Evolutionary conservation across 1,284 basidiomycete genomes (phyloP).

Genomic region (Athelia sp.): DNA sequence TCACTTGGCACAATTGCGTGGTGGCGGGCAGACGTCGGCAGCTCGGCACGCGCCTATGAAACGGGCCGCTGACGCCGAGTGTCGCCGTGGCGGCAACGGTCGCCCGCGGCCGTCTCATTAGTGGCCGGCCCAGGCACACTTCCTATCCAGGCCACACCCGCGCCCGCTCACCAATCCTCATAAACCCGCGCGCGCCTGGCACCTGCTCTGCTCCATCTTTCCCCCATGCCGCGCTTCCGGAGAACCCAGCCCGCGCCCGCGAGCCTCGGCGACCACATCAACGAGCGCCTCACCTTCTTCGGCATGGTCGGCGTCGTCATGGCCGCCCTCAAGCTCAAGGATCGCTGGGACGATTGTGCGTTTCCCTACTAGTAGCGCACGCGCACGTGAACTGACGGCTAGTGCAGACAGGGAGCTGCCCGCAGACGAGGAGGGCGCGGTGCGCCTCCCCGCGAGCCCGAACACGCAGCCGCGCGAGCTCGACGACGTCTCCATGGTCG

Average conservation of each 20-base stretch:
- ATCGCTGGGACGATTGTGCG: conserved; percentile 43
- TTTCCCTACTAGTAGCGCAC: too few relatives aligned
- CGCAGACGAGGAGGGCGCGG: conserved; percentile 36
- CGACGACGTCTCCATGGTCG: conserved; percentile 28
- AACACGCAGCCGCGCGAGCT: not conserved
- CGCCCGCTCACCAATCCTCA: too few relatives aligned
- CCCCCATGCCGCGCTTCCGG: not conserved
- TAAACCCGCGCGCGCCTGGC: too few relatives aligned
- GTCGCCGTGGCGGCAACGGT: too few relatives aligned
- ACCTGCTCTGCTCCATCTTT: not conserved
- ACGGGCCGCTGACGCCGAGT: too few relatives aligned
- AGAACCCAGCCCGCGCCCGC: not conserved
- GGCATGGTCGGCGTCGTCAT: conserved; percentile 40
- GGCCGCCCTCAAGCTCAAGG: conserved; percentile 44
- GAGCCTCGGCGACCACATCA: not conserved
- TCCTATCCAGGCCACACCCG: not conserved
- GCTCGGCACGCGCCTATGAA: too few relatives aligned
- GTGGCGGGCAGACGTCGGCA: too few relatives aligned
- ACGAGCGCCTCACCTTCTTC: conserved; percentile 24
- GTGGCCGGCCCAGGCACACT: too few relatives aligned
- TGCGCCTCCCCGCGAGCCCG: conserved; percentile 29
- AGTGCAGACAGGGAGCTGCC: conserved; percentile 36
- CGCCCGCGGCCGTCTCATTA: too few relatives aligned
- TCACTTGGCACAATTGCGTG: too few relatives aligned
- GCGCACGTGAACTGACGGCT: too few relatives aligned